Percentiles rank a stretch among this genome's conserved stretches.
phyloP scores from a whole-genome alignment of 2,329 filamentous ascomycete species.

The Peltaster fructicola region DNA sequence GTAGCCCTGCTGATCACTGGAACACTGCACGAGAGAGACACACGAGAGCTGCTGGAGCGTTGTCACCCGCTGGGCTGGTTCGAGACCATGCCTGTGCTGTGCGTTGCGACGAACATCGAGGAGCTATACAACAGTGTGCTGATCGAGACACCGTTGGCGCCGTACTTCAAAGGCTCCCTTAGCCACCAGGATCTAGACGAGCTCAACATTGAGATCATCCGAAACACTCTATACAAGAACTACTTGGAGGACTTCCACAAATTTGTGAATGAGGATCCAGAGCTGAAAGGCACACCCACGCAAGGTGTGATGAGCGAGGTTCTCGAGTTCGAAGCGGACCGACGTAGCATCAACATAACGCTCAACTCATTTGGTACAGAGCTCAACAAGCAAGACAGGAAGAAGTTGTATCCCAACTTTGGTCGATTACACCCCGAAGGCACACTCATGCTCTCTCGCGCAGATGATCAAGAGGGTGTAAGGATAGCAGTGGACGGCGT shows the following conservation, averaged over 20 bases:
- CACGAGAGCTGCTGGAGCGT: conserved; percentile 79
- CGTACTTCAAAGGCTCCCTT: conserved; percentile 93
- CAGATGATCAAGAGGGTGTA: conserved; percentile 89
- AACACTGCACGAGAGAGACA: conserved; percentile 92
- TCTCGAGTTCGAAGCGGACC: conserved; percentile 89
- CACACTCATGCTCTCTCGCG: conserved; percentile 80
- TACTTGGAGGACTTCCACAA: conserved; percentile 95
- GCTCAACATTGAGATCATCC: conserved; percentile 96
- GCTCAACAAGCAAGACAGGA: conserved; percentile 78
- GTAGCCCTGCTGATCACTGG: conserved; percentile 95
- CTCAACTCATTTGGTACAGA: conserved; percentile 98
- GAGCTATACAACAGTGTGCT: conserved; percentile 96
- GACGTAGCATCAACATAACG: conserved; percentile 95
- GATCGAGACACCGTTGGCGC: conserved; percentile 86
- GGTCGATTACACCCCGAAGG: conserved; percentile 87
- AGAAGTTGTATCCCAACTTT: conserved; percentile 88
- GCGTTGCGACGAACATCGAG: conserved; percentile 95
- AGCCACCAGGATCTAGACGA: conserved; percentile 96
- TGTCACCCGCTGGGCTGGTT: conserved; percentile 98
- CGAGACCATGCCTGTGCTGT: conserved; percentile 95
- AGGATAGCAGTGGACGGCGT: conserved; percentile 85
- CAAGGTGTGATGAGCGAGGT: conserved; percentile 92
- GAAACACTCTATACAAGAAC: conserved; percentile 98
- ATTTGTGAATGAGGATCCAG: conserved; percentile 79
- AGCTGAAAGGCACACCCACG: conserved; percentile 75